These are phyloP conservation scores for Aurantiochytrium sp. DNA, from an alignment of 108 stramenopile genomes.

Conservation along the genomic window DNA sequence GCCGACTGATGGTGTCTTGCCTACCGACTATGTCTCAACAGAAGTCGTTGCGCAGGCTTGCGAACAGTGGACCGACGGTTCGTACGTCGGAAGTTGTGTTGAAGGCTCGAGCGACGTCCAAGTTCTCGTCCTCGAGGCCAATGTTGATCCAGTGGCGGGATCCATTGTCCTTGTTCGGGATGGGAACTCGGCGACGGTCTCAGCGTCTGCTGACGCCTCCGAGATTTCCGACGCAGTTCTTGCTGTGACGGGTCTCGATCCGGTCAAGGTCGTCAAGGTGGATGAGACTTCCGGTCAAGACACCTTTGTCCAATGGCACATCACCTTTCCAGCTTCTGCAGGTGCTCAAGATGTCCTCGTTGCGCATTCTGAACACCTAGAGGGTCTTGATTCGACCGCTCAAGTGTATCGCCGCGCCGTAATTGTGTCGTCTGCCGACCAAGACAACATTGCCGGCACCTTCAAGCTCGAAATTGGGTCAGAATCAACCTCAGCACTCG, in stretches of 20 bases:
- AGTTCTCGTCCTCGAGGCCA: constrained; percentile 29
- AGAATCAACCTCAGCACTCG: constrained; percentile 20
- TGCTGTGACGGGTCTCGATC: neutral
- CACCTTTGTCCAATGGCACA: constrained; percentile 21
- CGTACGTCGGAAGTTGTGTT: neutral
- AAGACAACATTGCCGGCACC: constrained; percentile 27
- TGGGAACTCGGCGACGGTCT: neutral
- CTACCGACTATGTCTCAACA: neutral
- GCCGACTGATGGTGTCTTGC: neutral
- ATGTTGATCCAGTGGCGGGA: neutral
- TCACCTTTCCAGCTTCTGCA: constrained; percentile 29
- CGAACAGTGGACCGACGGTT: neutral
- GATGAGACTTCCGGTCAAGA: neutral
- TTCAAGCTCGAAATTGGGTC: constrained; percentile 24
- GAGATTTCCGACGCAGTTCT: neutral
- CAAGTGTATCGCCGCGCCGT: constrained; percentile 29
- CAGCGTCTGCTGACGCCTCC: neutral
- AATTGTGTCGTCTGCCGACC: constrained; percentile 16
- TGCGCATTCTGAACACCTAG: constrained; percentile 21
- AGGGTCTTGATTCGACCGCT: constrained; percentile 23
- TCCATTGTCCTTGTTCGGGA: constrained; percentile 21
- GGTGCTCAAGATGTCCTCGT: constrained; percentile 24
- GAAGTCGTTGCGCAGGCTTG: neutral
- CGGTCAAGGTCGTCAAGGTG: constrained; percentile 17
- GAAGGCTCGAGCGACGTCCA: constrained; percentile 25